A percentile compares a stretch with the other conserved stretches of the same genome.
These are phyloP conservation scores for Prunus padus DNA, from an alignment of 306 rosid species.

Conservation along the genomic window DNA sequence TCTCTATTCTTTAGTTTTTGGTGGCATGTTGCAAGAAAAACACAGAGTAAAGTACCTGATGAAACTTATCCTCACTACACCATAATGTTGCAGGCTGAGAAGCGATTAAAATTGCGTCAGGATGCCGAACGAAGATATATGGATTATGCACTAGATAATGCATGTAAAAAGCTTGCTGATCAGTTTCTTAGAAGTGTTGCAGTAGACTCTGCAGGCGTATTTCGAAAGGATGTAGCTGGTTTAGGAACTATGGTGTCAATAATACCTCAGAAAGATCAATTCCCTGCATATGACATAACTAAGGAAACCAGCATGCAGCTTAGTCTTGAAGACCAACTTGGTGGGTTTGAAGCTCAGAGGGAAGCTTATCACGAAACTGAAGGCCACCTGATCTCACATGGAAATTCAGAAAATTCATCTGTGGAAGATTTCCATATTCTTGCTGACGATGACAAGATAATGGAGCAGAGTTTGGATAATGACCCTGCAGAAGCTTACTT, in stretches of 20 bases:
- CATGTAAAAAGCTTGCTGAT: conserved; percentile 15
- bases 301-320: not conserved
- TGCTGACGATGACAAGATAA: not conserved
- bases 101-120: conserved; percentile 9
- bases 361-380: not conserved
- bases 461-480: conserved; percentile 8
- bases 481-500: conserved; percentile 29
- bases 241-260: not conserved
- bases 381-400: conserved; percentile 7
- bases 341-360: not conserved
- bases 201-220: not conserved
- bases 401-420: conserved; percentile 5
- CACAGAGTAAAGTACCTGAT: too few species aligned
- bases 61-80: not conserved
- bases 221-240: not conserved
- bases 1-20: not conserved
- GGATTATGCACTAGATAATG: conserved; percentile 12
- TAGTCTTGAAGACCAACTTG: not conserved
- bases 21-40: not conserved
- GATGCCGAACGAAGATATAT: conserved; percentile 13
- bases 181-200: conserved; percentile 4
- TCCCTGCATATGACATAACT: not conserved
- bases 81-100: conserved; percentile 18
- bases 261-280: not conserved
- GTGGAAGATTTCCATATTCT: not conserved